Base-by-base conservation (phyloP, 495 filamentous ascomycete genomes). In the Penicillium malachiteum region DNA sequence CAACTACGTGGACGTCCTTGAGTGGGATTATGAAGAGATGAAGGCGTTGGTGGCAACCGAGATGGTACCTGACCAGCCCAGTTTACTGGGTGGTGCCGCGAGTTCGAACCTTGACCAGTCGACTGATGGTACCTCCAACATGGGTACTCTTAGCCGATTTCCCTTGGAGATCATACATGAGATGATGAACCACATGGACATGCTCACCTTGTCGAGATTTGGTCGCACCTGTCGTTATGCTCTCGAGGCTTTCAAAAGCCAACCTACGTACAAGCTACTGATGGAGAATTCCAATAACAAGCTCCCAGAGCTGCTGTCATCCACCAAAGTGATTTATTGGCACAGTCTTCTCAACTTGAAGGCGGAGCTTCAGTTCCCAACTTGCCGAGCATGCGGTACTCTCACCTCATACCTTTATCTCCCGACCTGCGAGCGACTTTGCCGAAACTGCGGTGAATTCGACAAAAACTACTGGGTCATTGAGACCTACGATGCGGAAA, bases 401-500 rank as follows among this genome's bases (percentile, higher is more conserved):
- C 16, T 11, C 9, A 48, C 31, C 13, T 18, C 47, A 8, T 42
- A 42, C 14, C 39, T 56, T 17, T 56, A 11, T 11, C 31, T 56
- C 6, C 30, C 47, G 17, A 56, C 54, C 40, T 50, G 54, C 17
- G 47, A 56, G 38, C 54, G 54, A 0, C 31, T 56, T 5, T 56
- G 54, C n/a, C 31, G 34, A 14, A 50, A 45, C 6, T 56, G 54
- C n/a, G n/a, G 8, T 9, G 13, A 44, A 2, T 5, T 18, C 1
- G 45, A 56, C 41, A 34, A 56, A 16, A 30, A 39, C 32, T 56
- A 50, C 54, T 56, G 54, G 54, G 12, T 31, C 12, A 34, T 56
- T 14, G 6, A 17, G 6, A 18, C 46, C 6, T 11, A n/a, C 21
- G 47, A 50, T 31, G 50, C 50, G 6, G 35, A 9, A 12, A 13